Evolutionary conservation across 805 yeast species (phyloP).

Genomic region (Teunomyces funiuensis): DNA sequence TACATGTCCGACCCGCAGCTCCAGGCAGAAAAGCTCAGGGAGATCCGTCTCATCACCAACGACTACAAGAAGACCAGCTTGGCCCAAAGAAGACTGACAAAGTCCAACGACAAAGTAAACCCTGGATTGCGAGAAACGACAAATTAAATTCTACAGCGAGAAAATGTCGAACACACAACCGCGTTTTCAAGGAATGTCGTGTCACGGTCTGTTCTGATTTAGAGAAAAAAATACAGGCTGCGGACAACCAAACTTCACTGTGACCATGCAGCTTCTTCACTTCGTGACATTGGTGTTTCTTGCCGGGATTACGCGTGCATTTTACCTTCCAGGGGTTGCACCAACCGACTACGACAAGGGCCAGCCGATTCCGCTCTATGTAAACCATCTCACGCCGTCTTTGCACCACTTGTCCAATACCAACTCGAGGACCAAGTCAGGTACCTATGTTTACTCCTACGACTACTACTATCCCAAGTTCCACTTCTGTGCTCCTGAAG

Average conservation of each 20-base stretch:
- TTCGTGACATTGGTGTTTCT: constrained; percentile 6
- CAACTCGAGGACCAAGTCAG: constrained; percentile 34
- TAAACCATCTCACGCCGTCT: constrained; percentile 88
- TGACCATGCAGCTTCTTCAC: constrained; percentile 1
- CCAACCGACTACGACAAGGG: constrained; percentile 82
- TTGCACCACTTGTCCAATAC: constrained; percentile 35
- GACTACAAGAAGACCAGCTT: constrained; percentile 19
- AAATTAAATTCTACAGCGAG: no score
- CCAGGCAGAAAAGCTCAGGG: constrained; percentile 48
- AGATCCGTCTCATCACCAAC: constrained; percentile 47
- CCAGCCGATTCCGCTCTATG: constrained; percentile 73
- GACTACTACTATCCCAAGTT: constrained; percentile 83
- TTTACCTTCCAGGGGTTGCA: constrained; percentile 94
- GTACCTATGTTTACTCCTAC: constrained; percentile 66
- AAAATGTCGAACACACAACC: no score
- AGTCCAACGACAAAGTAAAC: not conserved
- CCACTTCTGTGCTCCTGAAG: constrained; percentile 78
- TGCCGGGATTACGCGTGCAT: constrained; percentile 44
- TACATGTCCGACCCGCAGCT: constrained; percentile 48
- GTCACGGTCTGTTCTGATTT: not conserved
- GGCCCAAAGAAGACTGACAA: constrained; percentile 10
- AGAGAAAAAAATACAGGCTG: not conserved
- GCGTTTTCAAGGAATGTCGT: no score
- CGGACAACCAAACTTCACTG: no score
- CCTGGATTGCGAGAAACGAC: no score